Conservation (phyloP, 495 filamentous ascomycete species). For the Letharia columbiana region DNA sequence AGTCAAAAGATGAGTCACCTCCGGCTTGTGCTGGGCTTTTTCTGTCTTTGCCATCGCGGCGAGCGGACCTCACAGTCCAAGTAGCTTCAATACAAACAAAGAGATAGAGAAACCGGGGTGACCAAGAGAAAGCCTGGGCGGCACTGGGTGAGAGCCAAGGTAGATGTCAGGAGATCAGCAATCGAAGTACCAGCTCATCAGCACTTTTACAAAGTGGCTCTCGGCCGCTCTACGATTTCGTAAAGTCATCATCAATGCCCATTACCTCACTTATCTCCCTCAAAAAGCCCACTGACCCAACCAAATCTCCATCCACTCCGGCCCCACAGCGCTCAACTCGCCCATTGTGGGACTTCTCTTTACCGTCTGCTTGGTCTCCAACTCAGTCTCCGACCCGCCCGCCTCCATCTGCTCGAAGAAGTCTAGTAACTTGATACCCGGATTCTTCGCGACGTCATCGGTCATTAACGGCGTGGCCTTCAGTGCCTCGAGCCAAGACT, state of each 20-base stretch:
- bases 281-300: slow-evolving; percentile 9
- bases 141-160: no score
- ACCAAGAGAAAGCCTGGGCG: no score
- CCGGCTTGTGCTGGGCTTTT: no score
- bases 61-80: no score
- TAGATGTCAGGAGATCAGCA: no score
- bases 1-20: no score
- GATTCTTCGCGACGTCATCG: slow-evolving; percentile 22
- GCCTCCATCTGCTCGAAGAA: slow-evolving; percentile 15
- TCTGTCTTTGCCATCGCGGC: no score
- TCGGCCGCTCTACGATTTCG: neutral
- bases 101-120: no score
- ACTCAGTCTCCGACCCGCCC: neutral
- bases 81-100: no score
- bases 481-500: slow-evolving; percentile 21
- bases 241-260: neutral
- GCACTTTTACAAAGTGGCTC: no score
- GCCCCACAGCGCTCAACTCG: slow-evolving; percentile 20
- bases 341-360: slow-evolving; percentile 22
- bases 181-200: no score
- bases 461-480: slow-evolving; percentile 14
- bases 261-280: neutral
- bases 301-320: slow-evolving; percentile 27
- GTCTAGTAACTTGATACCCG: slow-evolving; percentile 26
- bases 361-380: slow-evolving; percentile 21